Evolutionary conservation across 805 yeast species (phyloP).

Genomic region (Huiozyma naganishii): DNA sequence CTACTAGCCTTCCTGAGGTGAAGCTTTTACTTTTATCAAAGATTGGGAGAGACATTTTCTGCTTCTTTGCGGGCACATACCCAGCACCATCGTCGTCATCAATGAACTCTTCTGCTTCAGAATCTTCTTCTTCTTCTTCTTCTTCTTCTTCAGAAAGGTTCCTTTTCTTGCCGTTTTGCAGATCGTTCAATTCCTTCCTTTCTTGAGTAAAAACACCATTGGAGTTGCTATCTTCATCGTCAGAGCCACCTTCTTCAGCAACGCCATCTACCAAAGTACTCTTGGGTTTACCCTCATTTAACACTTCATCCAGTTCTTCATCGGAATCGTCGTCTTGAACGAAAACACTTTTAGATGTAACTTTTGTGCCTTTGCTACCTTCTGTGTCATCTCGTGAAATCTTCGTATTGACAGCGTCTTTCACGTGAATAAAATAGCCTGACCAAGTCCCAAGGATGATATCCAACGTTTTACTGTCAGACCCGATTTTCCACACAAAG

Average conservation of each 20-base stretch:
- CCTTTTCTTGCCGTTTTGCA: conserved; percentile 14
- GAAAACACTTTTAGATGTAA: background rate
- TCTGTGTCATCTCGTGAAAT: conserved; percentile 5
- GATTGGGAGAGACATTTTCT: background rate
- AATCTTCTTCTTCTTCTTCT: conserved; percentile 52
- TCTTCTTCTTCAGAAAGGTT: conserved; percentile 27
- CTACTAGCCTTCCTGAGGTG: background rate
- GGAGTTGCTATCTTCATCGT: conserved; percentile 6
- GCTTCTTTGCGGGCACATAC: conserved; percentile 16
- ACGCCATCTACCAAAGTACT: background rate
- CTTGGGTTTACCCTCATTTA: background rate
- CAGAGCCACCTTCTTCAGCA: background rate
- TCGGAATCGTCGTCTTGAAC: conserved; percentile 22
- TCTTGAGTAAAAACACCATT: conserved; percentile 20
- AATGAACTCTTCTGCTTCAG: conserved; percentile 41
- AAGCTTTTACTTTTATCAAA: background rate
- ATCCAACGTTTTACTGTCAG: conserved; percentile 14
- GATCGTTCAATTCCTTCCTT: conserved; percentile 5
- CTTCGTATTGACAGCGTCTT: background rate
- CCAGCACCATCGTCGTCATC: conserved; percentile 58
- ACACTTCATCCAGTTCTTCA: conserved; percentile 7
- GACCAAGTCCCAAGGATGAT: conserved; percentile 29
- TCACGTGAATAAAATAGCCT: conserved; percentile 32
- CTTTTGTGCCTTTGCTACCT: background rate
- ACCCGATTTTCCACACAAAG: conserved; percentile 28